Percentiles rank a stretch among this genome's conserved stretches.
Conservation (phyloP, 1,284 basidiomycete species). For the Ceratobasidium sp. region DNA sequence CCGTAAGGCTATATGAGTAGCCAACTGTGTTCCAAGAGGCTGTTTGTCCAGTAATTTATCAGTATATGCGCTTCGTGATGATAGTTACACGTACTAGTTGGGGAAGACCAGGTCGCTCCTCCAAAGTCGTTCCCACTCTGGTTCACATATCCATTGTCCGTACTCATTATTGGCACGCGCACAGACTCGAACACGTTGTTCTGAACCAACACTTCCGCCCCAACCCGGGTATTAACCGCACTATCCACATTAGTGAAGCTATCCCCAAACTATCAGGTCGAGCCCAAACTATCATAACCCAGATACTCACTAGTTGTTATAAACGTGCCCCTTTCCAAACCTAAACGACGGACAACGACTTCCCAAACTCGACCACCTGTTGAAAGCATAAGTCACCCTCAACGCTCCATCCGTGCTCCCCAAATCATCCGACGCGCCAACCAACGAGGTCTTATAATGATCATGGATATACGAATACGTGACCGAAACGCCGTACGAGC, state of each 20-base stretch:
- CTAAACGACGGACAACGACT: constrained; percentile 54
- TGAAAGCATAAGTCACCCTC: constrained; percentile 43
- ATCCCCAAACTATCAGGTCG: background rate
- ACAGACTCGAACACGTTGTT: constrained; percentile 61
- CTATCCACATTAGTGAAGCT: constrained; percentile 64
- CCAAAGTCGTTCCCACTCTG: constrained; percentile 38
- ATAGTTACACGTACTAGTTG: background rate
- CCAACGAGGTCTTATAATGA: constrained; percentile 46
- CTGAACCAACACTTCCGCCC: constrained; percentile 56
- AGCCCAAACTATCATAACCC: too few relatives aligned
- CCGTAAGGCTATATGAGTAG: constrained; percentile 27
- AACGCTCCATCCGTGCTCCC: constrained; percentile 35
- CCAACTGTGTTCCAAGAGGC: constrained; percentile 36
- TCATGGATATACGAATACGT: constrained; percentile 46
- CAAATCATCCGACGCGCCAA: constrained; percentile 39
- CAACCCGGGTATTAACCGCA: constrained; percentile 51
- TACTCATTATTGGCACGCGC: constrained; percentile 23
- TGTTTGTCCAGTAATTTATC: background rate
- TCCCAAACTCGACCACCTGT: constrained; percentile 51
- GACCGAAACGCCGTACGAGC: constrained; percentile 28
- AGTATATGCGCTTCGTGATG: constrained; percentile 6
- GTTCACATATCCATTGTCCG: constrained; percentile 42
- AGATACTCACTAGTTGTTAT: constrained; percentile 28
- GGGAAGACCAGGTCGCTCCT: background rate
- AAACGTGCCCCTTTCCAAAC: constrained; percentile 55